Conservation (phyloP, 2,329 filamentous ascomycete genomes). For the Madurella mycetomatis region DNA sequence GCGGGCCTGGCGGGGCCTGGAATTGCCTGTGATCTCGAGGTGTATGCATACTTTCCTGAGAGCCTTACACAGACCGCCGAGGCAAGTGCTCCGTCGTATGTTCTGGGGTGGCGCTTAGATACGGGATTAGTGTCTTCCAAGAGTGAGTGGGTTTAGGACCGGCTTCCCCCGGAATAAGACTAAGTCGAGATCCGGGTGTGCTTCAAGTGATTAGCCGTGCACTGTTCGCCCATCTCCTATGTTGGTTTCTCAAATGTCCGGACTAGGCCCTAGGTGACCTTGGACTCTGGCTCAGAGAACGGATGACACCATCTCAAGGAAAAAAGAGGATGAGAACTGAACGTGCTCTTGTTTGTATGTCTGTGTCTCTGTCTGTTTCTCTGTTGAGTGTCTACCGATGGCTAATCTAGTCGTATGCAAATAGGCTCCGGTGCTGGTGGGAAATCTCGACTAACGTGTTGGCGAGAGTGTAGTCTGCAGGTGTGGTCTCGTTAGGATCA, state of each 20-base stretch:
- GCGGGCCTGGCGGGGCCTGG: neutral
- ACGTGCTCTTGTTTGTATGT: neutral
- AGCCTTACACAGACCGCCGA: too few relatives aligned
- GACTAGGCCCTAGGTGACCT: too few relatives aligned
- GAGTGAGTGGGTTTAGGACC: too few relatives aligned
- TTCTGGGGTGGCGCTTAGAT: neutral
- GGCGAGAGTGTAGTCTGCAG: slow-evolving; percentile 67
- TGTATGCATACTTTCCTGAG: too few relatives aligned
- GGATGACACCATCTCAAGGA: neutral
- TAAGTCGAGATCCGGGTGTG: too few relatives aligned
- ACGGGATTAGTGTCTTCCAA: neutral
- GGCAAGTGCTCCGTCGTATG: too few relatives aligned
- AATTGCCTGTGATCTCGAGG: neutral
- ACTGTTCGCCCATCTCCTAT: too few relatives aligned
- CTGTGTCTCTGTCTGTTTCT: neutral
- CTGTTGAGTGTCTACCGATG: neutral
- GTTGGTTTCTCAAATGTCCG: too few relatives aligned
- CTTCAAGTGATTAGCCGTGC: too few relatives aligned
- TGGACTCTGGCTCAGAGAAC: too few relatives aligned
- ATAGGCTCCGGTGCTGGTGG: slow-evolving; percentile 75
- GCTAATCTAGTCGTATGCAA: slow-evolving; percentile 54
- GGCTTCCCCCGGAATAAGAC: too few relatives aligned
- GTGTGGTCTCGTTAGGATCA: neutral
- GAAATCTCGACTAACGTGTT: slow-evolving; percentile 81
- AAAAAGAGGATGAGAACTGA: neutral